phyloP scores from a whole-genome alignment of 1,284 basidiomycete species.

The Athelia psychrophila region DNA sequence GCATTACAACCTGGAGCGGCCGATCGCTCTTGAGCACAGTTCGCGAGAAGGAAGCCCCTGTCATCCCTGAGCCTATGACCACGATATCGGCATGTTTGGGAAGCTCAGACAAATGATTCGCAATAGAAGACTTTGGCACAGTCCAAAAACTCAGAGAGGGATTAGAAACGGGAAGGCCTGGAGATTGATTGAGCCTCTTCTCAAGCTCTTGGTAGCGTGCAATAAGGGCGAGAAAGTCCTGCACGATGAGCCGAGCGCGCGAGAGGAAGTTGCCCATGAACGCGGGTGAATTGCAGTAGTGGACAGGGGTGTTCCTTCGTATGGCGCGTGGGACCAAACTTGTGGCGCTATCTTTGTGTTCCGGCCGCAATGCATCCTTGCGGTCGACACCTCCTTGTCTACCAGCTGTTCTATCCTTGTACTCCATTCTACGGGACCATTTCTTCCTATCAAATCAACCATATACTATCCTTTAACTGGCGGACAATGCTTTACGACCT shows the following conservation, averaged over 20 bases:
- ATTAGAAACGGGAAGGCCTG: slow-evolving; percentile 54
- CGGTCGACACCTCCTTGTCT: too few species aligned
- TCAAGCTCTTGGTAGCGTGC: slow-evolving; percentile 26
- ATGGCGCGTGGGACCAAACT: too few species aligned
- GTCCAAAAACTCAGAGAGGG: slow-evolving; percentile 62
- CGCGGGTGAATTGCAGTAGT: too few species aligned
- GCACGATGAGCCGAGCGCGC: slow-evolving; percentile 22
- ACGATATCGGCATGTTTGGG: slow-evolving; percentile 59
- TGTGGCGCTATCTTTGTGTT: too few species aligned
- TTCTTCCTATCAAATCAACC: too few species aligned
- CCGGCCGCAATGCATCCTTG: too few species aligned
- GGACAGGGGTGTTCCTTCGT: too few species aligned
- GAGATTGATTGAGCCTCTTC: slow-evolving; percentile 40
- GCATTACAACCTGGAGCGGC: slow-evolving; percentile 48
- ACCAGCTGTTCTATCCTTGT: too few species aligned
- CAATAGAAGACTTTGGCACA: slow-evolving; percentile 48
- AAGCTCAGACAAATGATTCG: slow-evolving; percentile 37
- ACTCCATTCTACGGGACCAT: too few species aligned
- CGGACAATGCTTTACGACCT: too few species aligned
- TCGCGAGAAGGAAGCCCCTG: slow-evolving; percentile 57
- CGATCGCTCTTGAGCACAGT: slow-evolving; percentile 36
- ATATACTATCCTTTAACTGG: too few species aligned
- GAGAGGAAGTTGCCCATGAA: slow-evolving; percentile 17
- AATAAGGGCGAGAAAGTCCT: slow-evolving; percentile 22
- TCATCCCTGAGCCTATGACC: slow-evolving; percentile 70